Percentiles rank a stretch among this genome's conserved stretches.
phyloP scores from a whole-genome alignment of 2,329 filamentous ascomycete genomes.

The Geoglossum cookeanum region DNA sequence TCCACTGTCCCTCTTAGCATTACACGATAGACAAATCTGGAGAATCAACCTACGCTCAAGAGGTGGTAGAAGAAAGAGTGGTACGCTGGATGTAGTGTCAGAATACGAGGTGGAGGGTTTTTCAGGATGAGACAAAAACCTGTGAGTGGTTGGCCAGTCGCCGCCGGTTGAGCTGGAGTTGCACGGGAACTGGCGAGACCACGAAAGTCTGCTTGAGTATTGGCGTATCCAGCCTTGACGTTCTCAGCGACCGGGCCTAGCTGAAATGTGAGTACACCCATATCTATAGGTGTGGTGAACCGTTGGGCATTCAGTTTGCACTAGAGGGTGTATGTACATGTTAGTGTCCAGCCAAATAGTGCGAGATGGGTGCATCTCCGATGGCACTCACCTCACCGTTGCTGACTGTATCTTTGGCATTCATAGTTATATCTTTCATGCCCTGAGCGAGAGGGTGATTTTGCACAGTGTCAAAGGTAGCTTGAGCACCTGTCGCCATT shows the following conservation, averaged over 20 bases:
- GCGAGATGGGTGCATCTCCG: conserved; percentile 23
- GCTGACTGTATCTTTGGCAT: conserved; percentile 11
- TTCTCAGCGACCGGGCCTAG: conserved; percentile 41
- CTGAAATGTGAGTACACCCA: conserved; percentile 13
- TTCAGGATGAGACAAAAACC: conserved; percentile 5
- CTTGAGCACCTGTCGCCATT: conserved; percentile 1
- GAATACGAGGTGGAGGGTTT: conserved; percentile 16
- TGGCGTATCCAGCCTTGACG: conserved; percentile 35
- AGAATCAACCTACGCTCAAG: conserved; percentile 18
- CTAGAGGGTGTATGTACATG: neutral
- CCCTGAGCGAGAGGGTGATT: conserved; percentile 17
- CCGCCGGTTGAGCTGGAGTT: conserved; percentile 33
- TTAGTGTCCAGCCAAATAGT: conserved; percentile 23
- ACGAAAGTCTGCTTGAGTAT: conserved; percentile 36
- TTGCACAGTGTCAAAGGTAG: conserved; percentile 15
- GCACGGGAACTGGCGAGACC: conserved; percentile 38
- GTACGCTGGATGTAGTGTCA: conserved; percentile 34
- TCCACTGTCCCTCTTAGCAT: conserved; percentile 20
- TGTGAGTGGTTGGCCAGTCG: conserved; percentile 31
- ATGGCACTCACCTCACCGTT: conserved; percentile 6
- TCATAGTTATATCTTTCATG: conserved; percentile 11
- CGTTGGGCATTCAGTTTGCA: neutral
- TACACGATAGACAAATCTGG: neutral
- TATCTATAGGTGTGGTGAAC: neutral
- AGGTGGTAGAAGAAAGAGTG: conserved; percentile 53